Evolutionary conservation across 108 stramenopile genomes (phyloP).

Genomic region (Parmales sp.): DNA sequence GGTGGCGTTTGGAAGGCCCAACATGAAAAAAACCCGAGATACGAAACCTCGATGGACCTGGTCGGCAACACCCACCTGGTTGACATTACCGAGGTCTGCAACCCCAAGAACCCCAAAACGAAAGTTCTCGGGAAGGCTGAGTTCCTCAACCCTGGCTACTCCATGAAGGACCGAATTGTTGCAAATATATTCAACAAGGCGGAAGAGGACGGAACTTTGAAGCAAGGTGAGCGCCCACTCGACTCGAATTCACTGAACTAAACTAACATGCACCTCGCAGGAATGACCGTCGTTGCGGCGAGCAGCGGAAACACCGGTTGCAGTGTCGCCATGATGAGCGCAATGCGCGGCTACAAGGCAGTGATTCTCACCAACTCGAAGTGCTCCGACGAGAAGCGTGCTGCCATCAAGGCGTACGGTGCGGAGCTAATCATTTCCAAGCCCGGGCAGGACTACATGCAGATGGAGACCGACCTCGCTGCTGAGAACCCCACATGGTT

Average conservation of each 20-base stretch:
- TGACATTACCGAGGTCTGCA: conserved; percentile 3
- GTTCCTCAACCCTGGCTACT: conserved; percentile 40
- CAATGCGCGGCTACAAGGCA: conserved; percentile 36
- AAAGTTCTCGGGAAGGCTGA: conserved; percentile 20
- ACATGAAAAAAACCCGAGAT: too few species aligned
- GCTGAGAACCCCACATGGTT: conserved; percentile 15
- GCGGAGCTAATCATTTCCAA: conserved; percentile 13
- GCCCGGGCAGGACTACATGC: conserved; percentile 15
- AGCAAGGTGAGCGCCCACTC: too few species aligned
- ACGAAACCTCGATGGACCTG: not conserved
- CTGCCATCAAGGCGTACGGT: conserved; percentile 17
- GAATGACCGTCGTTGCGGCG: conserved; percentile 45
- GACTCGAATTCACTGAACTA: too few species aligned
- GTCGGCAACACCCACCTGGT: conserved; percentile 16
- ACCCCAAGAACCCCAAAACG: conserved; percentile 7
- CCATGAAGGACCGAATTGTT: conserved; percentile 46
- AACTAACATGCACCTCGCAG: not conserved
- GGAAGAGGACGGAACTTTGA: conserved; percentile 23
- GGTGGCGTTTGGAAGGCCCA: too few species aligned
- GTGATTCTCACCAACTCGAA: conserved; percentile 31
- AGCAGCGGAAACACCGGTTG: conserved; percentile 50
- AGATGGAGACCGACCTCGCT: conserved; percentile 10
- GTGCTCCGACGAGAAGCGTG: conserved; percentile 15
- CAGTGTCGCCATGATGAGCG: conserved; percentile 32
- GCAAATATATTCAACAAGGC: conserved; percentile 34